A percentile compares a stretch with the other conserved stretches of the same genome.
Evolutionary conservation across 495 filamentous ascomycete species (phyloP).

Genomic region (Acidomyces sp.): DNA sequence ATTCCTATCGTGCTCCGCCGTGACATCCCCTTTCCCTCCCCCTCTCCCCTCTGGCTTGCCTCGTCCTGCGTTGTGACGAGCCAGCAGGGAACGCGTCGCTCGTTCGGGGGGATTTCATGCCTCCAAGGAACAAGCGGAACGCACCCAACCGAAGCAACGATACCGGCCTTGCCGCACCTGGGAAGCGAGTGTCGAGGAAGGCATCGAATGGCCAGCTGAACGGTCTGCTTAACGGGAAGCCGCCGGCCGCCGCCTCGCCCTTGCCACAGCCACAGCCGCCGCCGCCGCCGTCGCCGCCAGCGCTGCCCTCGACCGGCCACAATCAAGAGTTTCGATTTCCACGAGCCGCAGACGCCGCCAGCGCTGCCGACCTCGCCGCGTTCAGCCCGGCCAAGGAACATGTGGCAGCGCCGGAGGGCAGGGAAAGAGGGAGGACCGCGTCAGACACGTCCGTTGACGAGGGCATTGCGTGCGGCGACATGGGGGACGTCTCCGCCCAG

Average conservation of each 20-base stretch:
- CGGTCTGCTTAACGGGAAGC: conserved; percentile 43
- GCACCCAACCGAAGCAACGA: conserved; percentile 47
- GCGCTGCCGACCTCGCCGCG: conserved; percentile 1
- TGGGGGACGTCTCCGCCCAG: conserved; percentile 11
- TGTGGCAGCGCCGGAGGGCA: conserved; percentile 6
- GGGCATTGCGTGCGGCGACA: conserved; percentile 4
- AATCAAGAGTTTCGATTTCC: conserved; percentile 21
- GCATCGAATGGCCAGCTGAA: conserved; percentile 50
- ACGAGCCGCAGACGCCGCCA: conserved; percentile 13
- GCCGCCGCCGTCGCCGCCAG: conserved; percentile 24
- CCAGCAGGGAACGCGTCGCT: conserved; percentile 10
- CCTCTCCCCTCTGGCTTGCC: conserved; percentile 19
- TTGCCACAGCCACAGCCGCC: conserved; percentile 30
- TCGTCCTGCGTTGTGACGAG: conserved; percentile 10
- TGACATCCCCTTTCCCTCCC: background rate
- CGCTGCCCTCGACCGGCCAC: conserved; percentile 19
- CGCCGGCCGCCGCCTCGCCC: conserved; percentile 32
- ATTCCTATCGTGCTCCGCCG: background rate
- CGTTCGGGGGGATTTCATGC: conserved; percentile 36
- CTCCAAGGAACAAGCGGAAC: conserved; percentile 46
- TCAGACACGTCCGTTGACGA: conserved; percentile 16
- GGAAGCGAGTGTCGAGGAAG: conserved; percentile 64
- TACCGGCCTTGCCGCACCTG: conserved; percentile 71
- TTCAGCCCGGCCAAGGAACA: conserved; percentile 3
- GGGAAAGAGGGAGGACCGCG: conserved; percentile 11